Base-by-base conservation (phyloP, 208 protist genomes). In the Leishmania amazonensis region DNA sequence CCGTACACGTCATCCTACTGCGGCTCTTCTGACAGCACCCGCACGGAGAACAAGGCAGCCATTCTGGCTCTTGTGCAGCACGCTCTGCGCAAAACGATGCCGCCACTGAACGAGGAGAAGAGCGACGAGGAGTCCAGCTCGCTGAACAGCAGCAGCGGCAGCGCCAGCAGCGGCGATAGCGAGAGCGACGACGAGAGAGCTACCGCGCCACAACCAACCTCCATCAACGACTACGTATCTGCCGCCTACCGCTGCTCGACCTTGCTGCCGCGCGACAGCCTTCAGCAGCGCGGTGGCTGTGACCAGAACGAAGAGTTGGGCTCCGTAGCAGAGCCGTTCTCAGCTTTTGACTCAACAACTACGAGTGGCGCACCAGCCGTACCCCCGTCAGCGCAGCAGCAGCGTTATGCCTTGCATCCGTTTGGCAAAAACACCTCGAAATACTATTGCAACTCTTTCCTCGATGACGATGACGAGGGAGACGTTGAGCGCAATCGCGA, bases 31-130 rank as follows among this genome's bases (percentile, higher is more conserved):
- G 85, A 89, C 60, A 85, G 79, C 17, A 76, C 89, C 47, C 80
- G 79, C 6, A 51, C 54, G n/a, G 88, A 97, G 80, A 96, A 94
- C 78, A 95, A 94, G 83, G 67, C 81, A 49, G 81, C 80, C 38
- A 86, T 94, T n/a, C 79, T 95, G 38, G 49, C 73, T 35, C 82
- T 95, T 53, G 86, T 94, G 53, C 53, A 57, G 65, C 77, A 74
- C 38, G 85, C 87, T 21, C 71, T 89, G 76, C 62, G 90, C 53
- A 47, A 86, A 28, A 78, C 83, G 38, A 87, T 78, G 53, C 81
- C 76, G n/a, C 84, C 81, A 4, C 70, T 68, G 83, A 89, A 75
- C 58, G 83, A 85, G 73, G 83, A 86, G 58, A 82, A 70, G 28
- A 81, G 86, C 76, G 85, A 90, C 54, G 83, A 81, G 57, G 72